These are phyloP conservation scores for Phaeosphaeria sp. DNA, from an alignment of 2,329 filamentous ascomycete genomes.

Conservation along the genomic window DNA sequence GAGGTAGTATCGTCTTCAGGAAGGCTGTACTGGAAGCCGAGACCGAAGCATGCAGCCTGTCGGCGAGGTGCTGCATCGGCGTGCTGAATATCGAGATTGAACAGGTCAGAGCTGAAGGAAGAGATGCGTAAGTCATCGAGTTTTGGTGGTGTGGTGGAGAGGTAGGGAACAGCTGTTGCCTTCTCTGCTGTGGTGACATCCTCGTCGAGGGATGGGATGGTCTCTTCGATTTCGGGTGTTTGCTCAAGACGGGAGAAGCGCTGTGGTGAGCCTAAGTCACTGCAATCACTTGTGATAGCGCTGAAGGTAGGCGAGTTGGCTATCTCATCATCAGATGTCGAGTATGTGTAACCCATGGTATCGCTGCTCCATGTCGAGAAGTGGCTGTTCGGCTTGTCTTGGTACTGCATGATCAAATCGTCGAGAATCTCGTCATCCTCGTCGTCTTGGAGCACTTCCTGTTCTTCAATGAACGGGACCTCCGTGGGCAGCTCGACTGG, in stretches of 20 bases:
- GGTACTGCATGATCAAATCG: slow-evolving; percentile 14
- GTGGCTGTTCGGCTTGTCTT: slow-evolving; percentile 34
- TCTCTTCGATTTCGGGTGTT: slow-evolving; percentile 3
- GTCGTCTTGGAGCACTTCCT: slow-evolving; percentile 20
- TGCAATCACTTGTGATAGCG: slow-evolving; percentile 39
- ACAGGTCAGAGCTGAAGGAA: slow-evolving; percentile 36
- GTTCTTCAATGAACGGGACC: neutral
- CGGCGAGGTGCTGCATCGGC: slow-evolving; percentile 31
- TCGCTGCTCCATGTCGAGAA: slow-evolving; percentile 44
- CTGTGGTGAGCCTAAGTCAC: slow-evolving; percentile 30
- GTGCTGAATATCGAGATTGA: slow-evolving; percentile 33
- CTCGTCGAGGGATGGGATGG: slow-evolving; percentile 10
- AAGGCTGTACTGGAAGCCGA: slow-evolving; percentile 44
- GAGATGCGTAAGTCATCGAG: slow-evolving; percentile 35
- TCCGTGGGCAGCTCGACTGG: slow-evolving; percentile 13
- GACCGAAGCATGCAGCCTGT: slow-evolving; percentile 40
- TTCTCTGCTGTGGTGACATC: slow-evolving; percentile 13
- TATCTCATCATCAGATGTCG: slow-evolving; percentile 33
- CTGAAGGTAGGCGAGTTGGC: slow-evolving; percentile 42
- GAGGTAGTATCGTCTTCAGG: slow-evolving; percentile 35
- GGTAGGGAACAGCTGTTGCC: slow-evolving; percentile 8
- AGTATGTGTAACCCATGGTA: slow-evolving; percentile 31
- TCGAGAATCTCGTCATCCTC: slow-evolving; percentile 20
- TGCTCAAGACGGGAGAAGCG: slow-evolving; percentile 23
- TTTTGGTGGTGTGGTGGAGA: slow-evolving; percentile 28